Evolutionary conservation across 345 rosid genomes (phyloP), one percentile per base, ranked within the genome.

Genomic region (Hirschfeldia incana): DNA sequence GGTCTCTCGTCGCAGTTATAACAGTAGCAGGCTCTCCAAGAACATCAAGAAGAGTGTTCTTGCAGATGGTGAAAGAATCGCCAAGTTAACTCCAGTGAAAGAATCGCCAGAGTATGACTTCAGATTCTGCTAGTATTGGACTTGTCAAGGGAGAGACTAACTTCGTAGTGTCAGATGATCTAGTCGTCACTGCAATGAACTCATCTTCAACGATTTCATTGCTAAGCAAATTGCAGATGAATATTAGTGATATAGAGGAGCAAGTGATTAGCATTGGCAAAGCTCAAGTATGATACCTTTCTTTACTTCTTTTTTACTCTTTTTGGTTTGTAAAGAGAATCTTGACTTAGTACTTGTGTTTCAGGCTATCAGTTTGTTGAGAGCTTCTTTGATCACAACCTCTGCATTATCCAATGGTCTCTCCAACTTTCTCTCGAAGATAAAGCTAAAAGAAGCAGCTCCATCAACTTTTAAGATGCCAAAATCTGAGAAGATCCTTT

Each of bases 161-260:
- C 53, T 79, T 74, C 70, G 36, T 68, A 7, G 78, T 79, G 0
- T 79, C 78, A 3, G 71, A 79, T 79, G 75, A 79, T 62, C 36
- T 74, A 0, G 6, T 61, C 7, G 37, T 74, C 11, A 68, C 74
- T 12, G 70, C 82, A 15, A 61, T 79, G 74, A 49, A 53, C 34
- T 79, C 78, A 4, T 79, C 82, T 8, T 74, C 75, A 33, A 79
- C 75, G 0, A 51, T 73, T 9, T 60, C 65, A 6, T 61, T 67
- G 0, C 5, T 74, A 36, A 67, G 74, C 6, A 78, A 73, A 28
- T 9, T 78, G 67, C 68, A 74, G 17, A 3, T 69, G 74, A 67
- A 0, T 11, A 46, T 74, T 1, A 12, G 28, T 3, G 78, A 73
- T 8, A 67, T 79, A 0, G 78, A 73, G 16, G 78, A 79, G 69